Conservation (phyloP, 805 yeast species). For the Hanseniaspora occidentalis region DNA sequence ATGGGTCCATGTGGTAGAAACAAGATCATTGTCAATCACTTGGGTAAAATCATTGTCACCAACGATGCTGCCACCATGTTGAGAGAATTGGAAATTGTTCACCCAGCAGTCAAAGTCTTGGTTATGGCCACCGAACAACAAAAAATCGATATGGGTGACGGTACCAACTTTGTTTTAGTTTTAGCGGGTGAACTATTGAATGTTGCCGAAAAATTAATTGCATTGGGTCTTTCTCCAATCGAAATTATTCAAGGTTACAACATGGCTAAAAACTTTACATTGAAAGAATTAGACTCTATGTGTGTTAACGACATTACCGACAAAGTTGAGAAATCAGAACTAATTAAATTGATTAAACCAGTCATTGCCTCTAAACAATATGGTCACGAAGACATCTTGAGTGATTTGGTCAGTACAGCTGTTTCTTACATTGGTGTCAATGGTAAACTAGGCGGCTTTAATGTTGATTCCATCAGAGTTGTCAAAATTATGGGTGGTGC, state of each 20-base stretch:
- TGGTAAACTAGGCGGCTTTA: slow-evolving; percentile 37
- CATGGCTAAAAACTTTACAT: slow-evolving; percentile 68
- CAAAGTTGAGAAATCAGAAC: slow-evolving; percentile 39
- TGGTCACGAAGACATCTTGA: slow-evolving; percentile 70
- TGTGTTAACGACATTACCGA: slow-evolving; percentile 24
- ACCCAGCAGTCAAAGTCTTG: slow-evolving; percentile 91
- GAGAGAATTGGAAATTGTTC: slow-evolving; percentile 84
- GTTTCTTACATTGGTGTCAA: slow-evolving; percentile 34
- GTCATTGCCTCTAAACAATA: slow-evolving; percentile 90
- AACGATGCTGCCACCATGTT: slow-evolving; percentile 98
- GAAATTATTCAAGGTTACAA: slow-evolving; percentile 91
- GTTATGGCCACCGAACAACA: slow-evolving; percentile 97
- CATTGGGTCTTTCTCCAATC: slow-evolving; percentile 78
- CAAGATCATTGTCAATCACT: slow-evolving; percentile 83
- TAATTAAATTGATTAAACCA: slow-evolving; percentile 65
- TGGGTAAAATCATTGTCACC: slow-evolving; percentile 79
- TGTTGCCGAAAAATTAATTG: slow-evolving; percentile 73
- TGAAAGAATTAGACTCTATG: slow-evolving; percentile 53
- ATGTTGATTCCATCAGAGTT: slow-evolving; percentile 87
- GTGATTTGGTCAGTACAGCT: slow-evolving; percentile 75
- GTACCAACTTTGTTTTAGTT: slow-evolving; percentile 80
- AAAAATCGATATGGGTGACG: slow-evolving; percentile 95
- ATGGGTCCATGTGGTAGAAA: slow-evolving; percentile 97
- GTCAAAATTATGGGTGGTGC: slow-evolving; percentile 95
- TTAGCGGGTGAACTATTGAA: slow-evolving; percentile 87